A percentile compares a stretch with the other conserved stretches of the same genome.
Evolutionary conservation across 805 yeast species (phyloP).

Genomic region (Pichia eremophila): DNA sequence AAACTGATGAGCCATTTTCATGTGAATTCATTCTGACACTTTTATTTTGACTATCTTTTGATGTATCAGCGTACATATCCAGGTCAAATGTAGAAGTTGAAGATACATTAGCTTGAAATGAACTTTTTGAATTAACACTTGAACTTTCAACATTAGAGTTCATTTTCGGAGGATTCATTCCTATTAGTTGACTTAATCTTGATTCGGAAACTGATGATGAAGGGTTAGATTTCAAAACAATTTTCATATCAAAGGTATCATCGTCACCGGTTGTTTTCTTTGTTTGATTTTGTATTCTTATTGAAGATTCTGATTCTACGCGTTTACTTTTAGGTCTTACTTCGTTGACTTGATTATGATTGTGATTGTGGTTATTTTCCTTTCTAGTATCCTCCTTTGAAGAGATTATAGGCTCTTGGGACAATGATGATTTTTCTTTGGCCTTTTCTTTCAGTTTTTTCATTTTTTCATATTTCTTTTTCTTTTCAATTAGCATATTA

Average conservation of each 20-base stretch:
- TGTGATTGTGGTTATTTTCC: too few relatives aligned
- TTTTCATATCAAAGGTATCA: not conserved
- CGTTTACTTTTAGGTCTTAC: not conserved
- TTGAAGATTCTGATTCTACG: not conserved
- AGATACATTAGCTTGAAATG: slow-evolving; percentile 1
- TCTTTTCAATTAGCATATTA: slow-evolving; percentile 67
- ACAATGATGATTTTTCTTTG: slow-evolving; percentile 2
- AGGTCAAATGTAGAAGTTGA: slow-evolving; percentile 11
- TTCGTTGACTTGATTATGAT: not conserved
- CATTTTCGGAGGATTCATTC: not conserved
- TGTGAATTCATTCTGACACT: not conserved
- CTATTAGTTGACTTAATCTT: not conserved
- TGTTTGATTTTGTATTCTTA: not conserved
- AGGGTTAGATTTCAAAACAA: not conserved
- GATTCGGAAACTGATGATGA: not conserved
- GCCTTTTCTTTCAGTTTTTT: slow-evolving; percentile 24
- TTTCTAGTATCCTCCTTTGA: too few relatives aligned
- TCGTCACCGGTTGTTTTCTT: not conserved
- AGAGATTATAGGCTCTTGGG: too few relatives aligned
- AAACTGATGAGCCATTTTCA: not conserved
- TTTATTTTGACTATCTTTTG: not conserved
- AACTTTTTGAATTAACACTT: not conserved
- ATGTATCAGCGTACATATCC: slow-evolving; percentile 6
- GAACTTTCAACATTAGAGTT: not conserved
- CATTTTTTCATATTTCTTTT: slow-evolving; percentile 51